Base-by-base conservation (phyloP, 768 basidiomycete genomes). In the Saitozyma podzolica region DNA sequence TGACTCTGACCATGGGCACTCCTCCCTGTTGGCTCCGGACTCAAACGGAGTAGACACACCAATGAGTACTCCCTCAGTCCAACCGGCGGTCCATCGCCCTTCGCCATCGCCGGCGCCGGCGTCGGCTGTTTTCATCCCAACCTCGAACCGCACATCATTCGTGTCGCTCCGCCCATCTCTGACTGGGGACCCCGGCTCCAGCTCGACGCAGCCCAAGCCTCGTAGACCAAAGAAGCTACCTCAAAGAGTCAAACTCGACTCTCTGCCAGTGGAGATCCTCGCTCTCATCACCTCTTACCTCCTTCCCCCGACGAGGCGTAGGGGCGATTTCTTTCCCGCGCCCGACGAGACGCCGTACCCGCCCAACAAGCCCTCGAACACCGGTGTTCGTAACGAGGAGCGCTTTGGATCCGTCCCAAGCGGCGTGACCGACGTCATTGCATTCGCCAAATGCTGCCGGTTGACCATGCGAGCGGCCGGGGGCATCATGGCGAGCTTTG, bases 381-480 rank as follows among this genome's bases (percentile, higher is more conserved):
- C 14, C 14, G 47, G 14, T 6, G 17, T 48, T 14, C 14, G 47
- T 3, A 48, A 14, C 19, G 37, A 41, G 16, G 57, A 58, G 37
- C 40, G 62, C 3, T 64, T 48, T 50, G 62, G 62, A 8, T 20
- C 51, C 9, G 45, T 64, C n/a, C 62, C 62, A 11, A 20, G 50
- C 11, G 43, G 37, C 9, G 57, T 64, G 6, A 5, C 48, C 16
- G 62, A 64, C 47, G 50, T 59, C 13, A 53, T 64, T 17, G 40
- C 40, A 40, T 50, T 64, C 11, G 40, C 50, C 37, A 54, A 43
- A 13, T 58, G 56, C 47, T 58, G 62, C 42, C 47, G 50, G 3
- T 45, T 58, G 17, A 58, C 56, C 8, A 58, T 37, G 47, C 16
- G 14, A 1, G 62, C 62, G 5, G 40, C 39, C 13, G 47, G 39